Percentiles rank a stretch among this genome's conserved stretches.
Evolutionary conservation across 2,329 filamentous ascomycete species (phyloP).

Genomic region (Byssothecium circinans): DNA sequence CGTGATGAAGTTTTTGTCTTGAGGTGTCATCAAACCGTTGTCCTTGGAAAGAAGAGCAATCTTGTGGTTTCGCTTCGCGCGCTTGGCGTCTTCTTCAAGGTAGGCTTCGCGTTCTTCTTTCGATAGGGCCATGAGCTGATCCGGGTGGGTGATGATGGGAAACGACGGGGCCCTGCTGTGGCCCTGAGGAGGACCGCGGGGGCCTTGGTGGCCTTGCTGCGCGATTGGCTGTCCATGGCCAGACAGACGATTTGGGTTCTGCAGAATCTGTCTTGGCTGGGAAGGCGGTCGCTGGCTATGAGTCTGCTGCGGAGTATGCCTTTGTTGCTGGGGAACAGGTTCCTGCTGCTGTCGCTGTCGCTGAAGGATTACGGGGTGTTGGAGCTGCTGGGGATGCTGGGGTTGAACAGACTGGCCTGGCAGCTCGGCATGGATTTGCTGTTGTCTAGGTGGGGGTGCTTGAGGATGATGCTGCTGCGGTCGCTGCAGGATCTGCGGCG

Average conservation of each 20-base stretch:
- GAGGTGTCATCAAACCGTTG: slow-evolving; percentile 97
- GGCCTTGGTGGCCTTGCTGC: slow-evolving; percentile 27
- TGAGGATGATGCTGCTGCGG: slow-evolving; percentile 46
- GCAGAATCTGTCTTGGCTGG: slow-evolving; percentile 72
- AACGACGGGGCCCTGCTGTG: slow-evolving; percentile 54
- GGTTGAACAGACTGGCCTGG: slow-evolving; percentile 40
- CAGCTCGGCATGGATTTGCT: slow-evolving; percentile 49
- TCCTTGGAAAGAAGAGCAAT: slow-evolving; percentile 91
- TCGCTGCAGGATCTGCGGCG: slow-evolving; percentile 53
- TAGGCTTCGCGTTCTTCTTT: slow-evolving; percentile 84
- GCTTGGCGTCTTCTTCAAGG: slow-evolving; percentile 86
- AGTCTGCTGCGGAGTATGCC: slow-evolving; percentile 32
- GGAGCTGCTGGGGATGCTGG: slow-evolving; percentile 19
- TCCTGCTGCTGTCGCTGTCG: slow-evolving; percentile 35
- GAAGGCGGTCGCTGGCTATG: slow-evolving; percentile 45
- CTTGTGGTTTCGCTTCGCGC: slow-evolving; percentile 97
- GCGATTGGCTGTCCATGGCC: slow-evolving; percentile 46
- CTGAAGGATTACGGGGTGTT: slow-evolving; percentile 41
- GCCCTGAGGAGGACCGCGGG: slow-evolving; percentile 37
- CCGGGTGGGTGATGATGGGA: slow-evolving; percentile 65
- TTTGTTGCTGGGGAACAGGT: slow-evolving; percentile 25
- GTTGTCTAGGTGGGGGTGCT: slow-evolving; percentile 43
- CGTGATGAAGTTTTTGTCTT: slow-evolving; percentile 99
- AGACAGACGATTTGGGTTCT: slow-evolving; percentile 70
- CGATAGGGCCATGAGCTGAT: slow-evolving; percentile 74